Evolutionary conservation across 2,329 filamentous ascomycete genomes (phyloP).

Genomic region (Ophiostoma quercus): DNA sequence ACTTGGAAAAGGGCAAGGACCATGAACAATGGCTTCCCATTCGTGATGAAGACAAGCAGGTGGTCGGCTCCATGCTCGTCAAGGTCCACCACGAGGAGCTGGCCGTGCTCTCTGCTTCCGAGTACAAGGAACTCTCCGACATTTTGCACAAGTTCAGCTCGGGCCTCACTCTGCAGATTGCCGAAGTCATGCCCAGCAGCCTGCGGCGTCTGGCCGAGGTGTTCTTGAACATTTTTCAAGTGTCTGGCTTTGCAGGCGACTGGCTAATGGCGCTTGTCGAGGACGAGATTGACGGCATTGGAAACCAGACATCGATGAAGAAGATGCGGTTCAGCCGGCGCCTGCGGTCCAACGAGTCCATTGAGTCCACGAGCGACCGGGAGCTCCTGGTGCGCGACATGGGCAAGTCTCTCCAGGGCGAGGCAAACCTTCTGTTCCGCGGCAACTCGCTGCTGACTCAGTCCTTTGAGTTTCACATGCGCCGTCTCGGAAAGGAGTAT

Average conservation of each 20-base stretch:
- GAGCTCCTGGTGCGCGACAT: constrained; percentile 70
- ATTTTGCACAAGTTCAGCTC: constrained; percentile 79
- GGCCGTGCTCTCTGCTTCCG: constrained; percentile 76
- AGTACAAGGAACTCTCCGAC: constrained; percentile 78
- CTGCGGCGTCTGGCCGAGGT: constrained; percentile 77
- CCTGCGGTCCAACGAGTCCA: constrained; percentile 65
- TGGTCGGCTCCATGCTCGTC: constrained; percentile 77
- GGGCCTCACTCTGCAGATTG: constrained; percentile 78
- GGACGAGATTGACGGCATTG: constrained; percentile 91
- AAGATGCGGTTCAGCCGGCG: constrained; percentile 67
- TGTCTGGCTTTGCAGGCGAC: constrained; percentile 74
- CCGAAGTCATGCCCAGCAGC: constrained; percentile 69
- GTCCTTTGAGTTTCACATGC: constrained; percentile 92
- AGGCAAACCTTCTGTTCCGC: constrained; percentile 91
- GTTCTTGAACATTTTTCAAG: constrained; percentile 91
- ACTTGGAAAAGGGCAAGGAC: constrained; percentile 70
- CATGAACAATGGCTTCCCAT: constrained; percentile 86
- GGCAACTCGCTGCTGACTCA: constrained; percentile 94
- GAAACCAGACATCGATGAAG: constrained; percentile 72
- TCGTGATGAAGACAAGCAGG: constrained; percentile 67
- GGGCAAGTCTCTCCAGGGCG: constrained; percentile 71
- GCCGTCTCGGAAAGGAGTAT: constrained; percentile 86
- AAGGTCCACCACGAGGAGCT: constrained; percentile 81
- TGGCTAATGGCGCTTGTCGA: constrained; percentile 93
- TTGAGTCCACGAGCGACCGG: constrained; percentile 58